Percentiles rank a stretch among this genome's conserved stretches.
Conservation (phyloP, 352 stramenopile species). For the Thraustochytrium striatum region DNA sequence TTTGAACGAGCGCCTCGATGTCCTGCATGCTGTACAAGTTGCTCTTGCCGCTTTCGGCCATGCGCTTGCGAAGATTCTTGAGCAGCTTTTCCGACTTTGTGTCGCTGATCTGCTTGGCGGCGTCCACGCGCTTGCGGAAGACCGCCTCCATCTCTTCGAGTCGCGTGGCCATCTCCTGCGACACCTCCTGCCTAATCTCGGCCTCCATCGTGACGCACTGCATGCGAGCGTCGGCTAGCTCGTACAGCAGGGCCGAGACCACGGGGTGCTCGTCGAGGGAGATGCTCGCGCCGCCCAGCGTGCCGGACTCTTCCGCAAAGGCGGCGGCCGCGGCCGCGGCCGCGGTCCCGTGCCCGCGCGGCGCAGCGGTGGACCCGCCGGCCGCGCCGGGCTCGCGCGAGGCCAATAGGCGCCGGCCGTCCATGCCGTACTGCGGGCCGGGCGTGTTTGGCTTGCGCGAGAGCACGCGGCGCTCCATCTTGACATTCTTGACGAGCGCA, state of each 20-base stretch:
- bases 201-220: conserved; percentile 63
- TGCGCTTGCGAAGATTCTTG: conserved; percentile 42
- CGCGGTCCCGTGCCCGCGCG: conserved; percentile 64
- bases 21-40: conserved; percentile 33
- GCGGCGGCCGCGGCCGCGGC: conserved; percentile 64
- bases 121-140: conserved; percentile 11
- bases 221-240: conserved; percentile 55
- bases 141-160: conserved; percentile 53
- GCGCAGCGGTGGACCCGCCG: not conserved
- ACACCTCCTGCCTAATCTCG: conserved; percentile 61
- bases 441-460: conserved; percentile 28
- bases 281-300: conserved; percentile 55
- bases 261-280: conserved; percentile 55
- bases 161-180: conserved; percentile 53
- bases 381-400: not conserved
- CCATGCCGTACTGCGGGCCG: not conserved
- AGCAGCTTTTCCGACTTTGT: conserved; percentile 43
- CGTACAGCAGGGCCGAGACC: conserved; percentile 50
- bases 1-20: conserved; percentile 37
- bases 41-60: conserved; percentile 18
- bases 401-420: not conserved
- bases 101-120: conserved; percentile 38
- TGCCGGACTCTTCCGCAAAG: no score
- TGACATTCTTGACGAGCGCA: conserved; percentile 79
- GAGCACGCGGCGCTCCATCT: conserved; percentile 56